Base-by-base conservation (phyloP, 192 early-diverging fungal species). In the Spizellomyces punctatus region DNA sequence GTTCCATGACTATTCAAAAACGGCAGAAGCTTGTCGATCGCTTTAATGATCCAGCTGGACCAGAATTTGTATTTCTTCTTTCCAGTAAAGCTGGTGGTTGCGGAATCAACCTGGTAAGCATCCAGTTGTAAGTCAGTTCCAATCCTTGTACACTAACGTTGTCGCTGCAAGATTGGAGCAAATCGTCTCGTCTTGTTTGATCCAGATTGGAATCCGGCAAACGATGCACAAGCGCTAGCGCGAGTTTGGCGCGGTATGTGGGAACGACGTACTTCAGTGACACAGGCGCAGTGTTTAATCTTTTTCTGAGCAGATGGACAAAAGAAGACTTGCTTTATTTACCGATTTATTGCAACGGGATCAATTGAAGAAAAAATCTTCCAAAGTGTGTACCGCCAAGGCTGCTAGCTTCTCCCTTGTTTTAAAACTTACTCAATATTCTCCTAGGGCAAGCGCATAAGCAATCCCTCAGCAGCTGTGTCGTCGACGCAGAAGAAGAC, bases 351-450 rank as follows among this genome's bases (percentile, higher is more conserved):
- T 64, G 92, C 91, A 0, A 95, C 96, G n/a, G 98, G 98, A 5
- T 94, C 96, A 0, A 96, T 99, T 17, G 98, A 99, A 76, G 98
- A 99, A 69, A 99, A 99, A 77, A 97, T 99, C 45, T 99, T 99
- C 76, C 98, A 99, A 78, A 81, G 98, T 66, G 92, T 91, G 77
- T 88, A 87, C 4, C 89, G 90, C 0, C 10, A 42, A 5, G 1
- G 6, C 58, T 6, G 36, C 22, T 2, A 19, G 50, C 50, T 19
- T 54, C 50, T n/a, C 4, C 2, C 14, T 54, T 54, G 50, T 19
- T 12, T 12, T 4, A 4, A 54, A 54, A n/a, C 4, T 61, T 14
- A 61, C 41, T 61, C 59, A n/a, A 54, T 4, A 54, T 54, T 54
- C 50, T 54, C 50, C 50, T 64, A 85, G 82, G 84, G 8, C 87